Conservation (phyloP, 2,329 filamentous ascomycete species). For the Alternaria metachromatica region DNA sequence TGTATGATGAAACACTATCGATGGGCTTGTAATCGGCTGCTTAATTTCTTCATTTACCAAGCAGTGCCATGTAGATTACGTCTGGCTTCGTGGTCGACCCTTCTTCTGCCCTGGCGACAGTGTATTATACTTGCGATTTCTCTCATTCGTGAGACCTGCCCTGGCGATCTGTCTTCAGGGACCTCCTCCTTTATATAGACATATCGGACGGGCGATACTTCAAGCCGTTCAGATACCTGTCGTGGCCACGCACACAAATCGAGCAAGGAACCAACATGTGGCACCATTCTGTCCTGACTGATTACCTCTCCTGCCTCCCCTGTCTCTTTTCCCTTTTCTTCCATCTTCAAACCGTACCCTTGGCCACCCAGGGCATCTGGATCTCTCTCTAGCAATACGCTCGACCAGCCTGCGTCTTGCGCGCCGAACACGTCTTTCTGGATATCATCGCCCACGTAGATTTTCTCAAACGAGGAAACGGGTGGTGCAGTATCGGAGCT, state of each 20-base stretch:
- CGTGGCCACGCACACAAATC: background rate
- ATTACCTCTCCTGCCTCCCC: background rate
- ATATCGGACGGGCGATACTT: background rate
- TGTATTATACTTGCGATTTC: no score
- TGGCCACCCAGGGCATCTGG: background rate
- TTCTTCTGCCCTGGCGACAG: background rate
- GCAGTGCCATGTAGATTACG: background rate
- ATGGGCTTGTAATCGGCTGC: background rate
- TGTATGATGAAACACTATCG: background rate
- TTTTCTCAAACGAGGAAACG: no score
- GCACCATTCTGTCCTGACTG: background rate
- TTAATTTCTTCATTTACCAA: rapidly evolving
- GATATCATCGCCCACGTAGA: conserved; percentile 64
- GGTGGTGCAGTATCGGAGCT: no score
- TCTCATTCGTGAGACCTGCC: no score
- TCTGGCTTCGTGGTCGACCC: rapidly evolving
- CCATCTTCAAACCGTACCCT: background rate
- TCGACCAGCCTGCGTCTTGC: conserved; percentile 56
- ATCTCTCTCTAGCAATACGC: conserved; percentile 52
- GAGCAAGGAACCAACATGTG: background rate
- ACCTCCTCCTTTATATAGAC: background rate
- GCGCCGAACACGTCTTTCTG: conserved; percentile 61
- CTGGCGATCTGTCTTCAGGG: background rate
- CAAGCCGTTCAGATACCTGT: background rate
- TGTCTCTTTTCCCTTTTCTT: background rate